These are phyloP conservation scores for Daldinia grandis DNA, from an alignment of 495 filamentous ascomycete genomes.

Conservation along the genomic window DNA sequence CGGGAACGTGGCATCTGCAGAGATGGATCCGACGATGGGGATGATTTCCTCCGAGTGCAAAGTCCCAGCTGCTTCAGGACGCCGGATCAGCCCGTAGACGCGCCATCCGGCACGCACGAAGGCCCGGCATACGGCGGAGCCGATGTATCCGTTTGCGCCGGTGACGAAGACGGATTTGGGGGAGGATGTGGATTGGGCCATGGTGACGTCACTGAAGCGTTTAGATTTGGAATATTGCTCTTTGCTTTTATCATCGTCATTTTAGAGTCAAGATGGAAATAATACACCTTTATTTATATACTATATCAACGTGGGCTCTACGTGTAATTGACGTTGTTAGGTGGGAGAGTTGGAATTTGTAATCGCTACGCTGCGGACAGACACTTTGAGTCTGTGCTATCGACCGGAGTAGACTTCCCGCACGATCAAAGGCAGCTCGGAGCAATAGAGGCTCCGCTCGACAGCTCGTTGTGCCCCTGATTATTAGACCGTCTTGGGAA, in stretches of 20 bases:
- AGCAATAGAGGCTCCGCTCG: constrained; percentile 19
- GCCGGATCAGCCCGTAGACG: constrained; percentile 51
- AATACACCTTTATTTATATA: neutral
- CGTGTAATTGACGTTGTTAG: neutral
- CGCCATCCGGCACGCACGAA: constrained; percentile 53
- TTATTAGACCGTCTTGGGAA: neutral
- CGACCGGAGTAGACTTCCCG: neutral
- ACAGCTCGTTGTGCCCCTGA: neutral
- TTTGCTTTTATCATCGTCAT: constrained; percentile 4
- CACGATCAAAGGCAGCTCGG: constrained; percentile 1
- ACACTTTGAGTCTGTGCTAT: neutral
- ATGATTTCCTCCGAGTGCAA: constrained; percentile 49
- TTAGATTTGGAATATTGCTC: neutral
- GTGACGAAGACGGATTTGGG: constrained; percentile 50
- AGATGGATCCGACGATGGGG: constrained; percentile 48
- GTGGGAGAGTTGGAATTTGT: neutral
- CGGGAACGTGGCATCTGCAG: constrained; percentile 27
- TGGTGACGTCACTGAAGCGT: neutral
- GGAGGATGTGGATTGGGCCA: constrained; percentile 11
- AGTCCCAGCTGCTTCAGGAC: constrained; percentile 21
- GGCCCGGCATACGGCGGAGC: constrained; percentile 51
- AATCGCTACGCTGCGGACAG: neutral
- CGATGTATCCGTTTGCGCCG: constrained; percentile 56
- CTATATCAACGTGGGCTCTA: neutral
- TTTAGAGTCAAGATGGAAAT: neutral